A percentile compares a stretch with the other conserved stretches of the same genome.
These are phyloP conservation scores for Tetragonia tetragonoides DNA, from an alignment of 148 eudicot genomes.

Conservation along the genomic window DNA sequence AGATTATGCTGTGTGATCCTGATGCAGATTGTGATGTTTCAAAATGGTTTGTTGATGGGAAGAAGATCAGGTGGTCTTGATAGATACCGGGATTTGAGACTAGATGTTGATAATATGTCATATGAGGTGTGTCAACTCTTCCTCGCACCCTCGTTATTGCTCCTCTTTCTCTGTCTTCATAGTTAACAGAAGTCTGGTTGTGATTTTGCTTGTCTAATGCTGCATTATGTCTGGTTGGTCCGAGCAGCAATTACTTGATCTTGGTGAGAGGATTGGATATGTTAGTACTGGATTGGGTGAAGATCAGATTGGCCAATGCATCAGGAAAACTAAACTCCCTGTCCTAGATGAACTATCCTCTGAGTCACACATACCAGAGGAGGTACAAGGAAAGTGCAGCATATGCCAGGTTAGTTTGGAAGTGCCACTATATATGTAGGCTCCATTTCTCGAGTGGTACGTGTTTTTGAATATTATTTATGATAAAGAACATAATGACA, in stretches of 20 bases:
- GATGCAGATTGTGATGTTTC: conserved; percentile 76
- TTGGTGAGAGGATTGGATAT: conserved; percentile 85
- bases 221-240: conserved; percentile 9
- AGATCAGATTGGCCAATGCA: conserved; percentile 67
- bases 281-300: conserved; percentile 84
- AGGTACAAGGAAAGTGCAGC: conserved; percentile 68
- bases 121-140: conserved; percentile 53
- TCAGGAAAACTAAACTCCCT: conserved; percentile 56
- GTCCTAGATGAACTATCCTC: conserved; percentile 32
- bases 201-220: not conserved
- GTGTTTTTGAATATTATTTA: not conserved
- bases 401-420: conserved; percentile 61
- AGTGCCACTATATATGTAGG: not conserved
- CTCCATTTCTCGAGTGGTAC: not conserved
- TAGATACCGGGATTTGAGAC: conserved; percentile 66
- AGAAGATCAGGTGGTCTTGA: conserved; percentile 61
- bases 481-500: not conserved
- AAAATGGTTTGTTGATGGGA: conserved; percentile 60
- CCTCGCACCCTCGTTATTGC: not conserved
- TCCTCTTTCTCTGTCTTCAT: not conserved
- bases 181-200: not conserved
- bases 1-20: not conserved
- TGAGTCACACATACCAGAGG: conserved; percentile 23
- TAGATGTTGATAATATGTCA: conserved; percentile 86
- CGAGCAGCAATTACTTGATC: conserved; percentile 76